phyloP scores from a whole-genome alignment of 192 early-diverging fungal species.

The Backusella tarrabulga region DNA sequence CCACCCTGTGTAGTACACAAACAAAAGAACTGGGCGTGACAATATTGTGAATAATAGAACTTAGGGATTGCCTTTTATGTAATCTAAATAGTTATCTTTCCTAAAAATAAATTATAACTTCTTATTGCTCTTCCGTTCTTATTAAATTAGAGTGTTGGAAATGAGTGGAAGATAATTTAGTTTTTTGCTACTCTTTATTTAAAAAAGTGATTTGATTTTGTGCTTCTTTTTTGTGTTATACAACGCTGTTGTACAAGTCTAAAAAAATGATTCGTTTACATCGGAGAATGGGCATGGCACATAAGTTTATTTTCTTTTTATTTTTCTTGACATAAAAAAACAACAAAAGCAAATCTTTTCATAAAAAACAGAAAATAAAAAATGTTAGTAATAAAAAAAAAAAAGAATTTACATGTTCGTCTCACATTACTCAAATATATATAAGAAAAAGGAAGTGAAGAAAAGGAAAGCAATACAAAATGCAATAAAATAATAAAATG shows the following conservation, averaged over 20 bases:
- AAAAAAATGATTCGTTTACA: not conserved
- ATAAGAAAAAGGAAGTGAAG: not conserved
- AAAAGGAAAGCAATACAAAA: not conserved
- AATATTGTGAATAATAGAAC: not conserved
- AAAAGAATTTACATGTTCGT: not conserved
- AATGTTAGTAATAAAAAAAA: not conserved
- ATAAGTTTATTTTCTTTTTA: not conserved
- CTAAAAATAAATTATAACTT: not conserved
- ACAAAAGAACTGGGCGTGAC: not conserved
- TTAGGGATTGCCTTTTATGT: not conserved
- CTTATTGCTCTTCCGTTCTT: not conserved
- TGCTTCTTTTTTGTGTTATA: not conserved
- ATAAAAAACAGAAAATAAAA: not conserved
- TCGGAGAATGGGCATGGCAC: conserved; percentile 1
- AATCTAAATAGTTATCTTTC: not conserved
- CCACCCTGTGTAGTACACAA: not conserved
- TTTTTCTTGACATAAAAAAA: not conserved
- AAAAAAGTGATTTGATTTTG: conserved; percentile 9
- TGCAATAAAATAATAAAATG: conserved; percentile 1
- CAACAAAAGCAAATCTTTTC: not conserved
- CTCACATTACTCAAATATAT: not conserved
- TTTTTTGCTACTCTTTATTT: not conserved
- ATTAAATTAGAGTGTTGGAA: not conserved
- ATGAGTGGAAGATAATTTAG: not conserved
- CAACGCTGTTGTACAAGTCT: not conserved